These are phyloP conservation scores for Teunomyces stri DNA, from an alignment of 805 yeast genomes.

Conservation along the genomic window DNA sequence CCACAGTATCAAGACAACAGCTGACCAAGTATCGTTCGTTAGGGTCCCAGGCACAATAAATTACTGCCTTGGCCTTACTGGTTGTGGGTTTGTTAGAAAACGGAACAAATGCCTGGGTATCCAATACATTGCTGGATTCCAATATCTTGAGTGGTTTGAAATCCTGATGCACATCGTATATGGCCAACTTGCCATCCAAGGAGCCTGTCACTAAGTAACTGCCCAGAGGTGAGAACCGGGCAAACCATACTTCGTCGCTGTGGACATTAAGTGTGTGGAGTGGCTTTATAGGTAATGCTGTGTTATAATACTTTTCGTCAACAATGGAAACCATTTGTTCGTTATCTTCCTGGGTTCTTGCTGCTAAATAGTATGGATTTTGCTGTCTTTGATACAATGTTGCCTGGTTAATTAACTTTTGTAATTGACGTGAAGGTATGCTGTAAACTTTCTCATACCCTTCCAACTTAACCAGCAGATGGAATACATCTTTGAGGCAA, in stretches of 20 bases:
- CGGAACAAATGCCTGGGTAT: slow-evolving; percentile 26
- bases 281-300: slow-evolving; percentile 46
- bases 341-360: slow-evolving; percentile 15
- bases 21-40: slow-evolving; percentile 65
- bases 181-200: slow-evolving; percentile 57
- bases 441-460: slow-evolving; percentile 8
- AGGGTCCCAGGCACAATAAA: slow-evolving; percentile 74
- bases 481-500: slow-evolving; percentile 6
- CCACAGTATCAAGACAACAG: slow-evolving; percentile 68
- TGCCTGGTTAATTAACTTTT: slow-evolving; percentile 22
- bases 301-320: slow-evolving; percentile 8
- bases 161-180: slow-evolving; percentile 60
- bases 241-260: slow-evolving; percentile 79
- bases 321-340: background rate
- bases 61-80: slow-evolving; percentile 47
- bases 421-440: slow-evolving; percentile 22
- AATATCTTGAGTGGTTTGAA: slow-evolving; percentile 32
- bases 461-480: background rate
- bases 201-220: slow-evolving; percentile 74
- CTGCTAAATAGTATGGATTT: slow-evolving; percentile 28
- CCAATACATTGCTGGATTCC: slow-evolving; percentile 21
- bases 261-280: slow-evolving; percentile 49
- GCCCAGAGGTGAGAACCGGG: slow-evolving; percentile 77
- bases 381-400: slow-evolving; percentile 20
- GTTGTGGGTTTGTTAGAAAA: slow-evolving; percentile 23